phyloP scores from a whole-genome alignment of 306 rosid genomes.

The Vigna mungo region DNA sequence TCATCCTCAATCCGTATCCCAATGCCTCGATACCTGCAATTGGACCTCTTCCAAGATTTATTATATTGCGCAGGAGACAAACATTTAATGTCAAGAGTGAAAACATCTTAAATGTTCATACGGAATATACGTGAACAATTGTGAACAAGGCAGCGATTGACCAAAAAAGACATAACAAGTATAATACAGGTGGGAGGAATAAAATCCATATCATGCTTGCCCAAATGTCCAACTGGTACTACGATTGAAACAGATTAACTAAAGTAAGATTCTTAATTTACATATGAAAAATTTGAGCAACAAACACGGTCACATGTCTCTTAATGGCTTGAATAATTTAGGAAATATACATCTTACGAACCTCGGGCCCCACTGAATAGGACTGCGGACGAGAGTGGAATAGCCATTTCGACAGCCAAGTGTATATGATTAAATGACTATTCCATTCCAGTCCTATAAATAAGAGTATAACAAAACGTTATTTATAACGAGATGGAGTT shows the following conservation, averaged over 20 bases:
- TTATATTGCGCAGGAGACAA: slow-evolving; percentile 21
- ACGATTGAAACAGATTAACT: slow-evolving; percentile 32
- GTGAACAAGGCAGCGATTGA: slow-evolving; percentile 21
- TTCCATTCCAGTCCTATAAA: slow-evolving; percentile 16
- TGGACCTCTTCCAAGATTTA: slow-evolving; percentile 41
- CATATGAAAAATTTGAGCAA: slow-evolving; percentile 24
- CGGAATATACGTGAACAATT: slow-evolving; percentile 22
- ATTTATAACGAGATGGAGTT: slow-evolving; percentile 23
- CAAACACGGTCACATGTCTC: slow-evolving; percentile 12
- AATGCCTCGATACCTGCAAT: slow-evolving; percentile 74
- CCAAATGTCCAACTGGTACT: slow-evolving; percentile 8
- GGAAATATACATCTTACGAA: slow-evolving; percentile 22
- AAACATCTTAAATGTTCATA: slow-evolving; percentile 27
- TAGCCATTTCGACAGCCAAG: slow-evolving; percentile 26
- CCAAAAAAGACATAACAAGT: slow-evolving; percentile 1
- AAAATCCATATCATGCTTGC: slow-evolving; percentile 15
- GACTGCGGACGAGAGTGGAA: slow-evolving; percentile 13
- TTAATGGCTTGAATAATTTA: slow-evolving; percentile 19
- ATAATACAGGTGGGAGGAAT: slow-evolving; percentile 15
- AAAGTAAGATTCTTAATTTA: slow-evolving; percentile 13
- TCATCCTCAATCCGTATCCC: slow-evolving; percentile 97
- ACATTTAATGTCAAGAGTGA: slow-evolving; percentile 47
- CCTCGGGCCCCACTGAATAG: not conserved
- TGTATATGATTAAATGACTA: slow-evolving; percentile 25
- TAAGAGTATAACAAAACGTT: not conserved